These are phyloP conservation scores for Calocybe gangraenosa DNA, from an alignment of 768 basidiomycete genomes.

Conservation along the genomic window DNA sequence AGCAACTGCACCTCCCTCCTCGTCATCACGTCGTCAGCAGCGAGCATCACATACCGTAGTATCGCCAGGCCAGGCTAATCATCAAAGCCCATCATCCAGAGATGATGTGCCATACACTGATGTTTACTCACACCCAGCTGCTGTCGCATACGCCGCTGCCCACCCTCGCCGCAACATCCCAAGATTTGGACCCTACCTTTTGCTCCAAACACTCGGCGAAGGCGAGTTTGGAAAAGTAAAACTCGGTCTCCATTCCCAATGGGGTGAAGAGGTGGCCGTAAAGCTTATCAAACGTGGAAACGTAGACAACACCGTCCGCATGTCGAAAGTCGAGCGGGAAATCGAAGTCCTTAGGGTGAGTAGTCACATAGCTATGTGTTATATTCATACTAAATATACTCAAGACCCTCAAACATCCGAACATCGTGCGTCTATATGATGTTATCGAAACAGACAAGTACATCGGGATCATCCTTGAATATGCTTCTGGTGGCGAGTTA, in stretches of 20 bases:
- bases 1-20: slow-evolving; percentile 37
- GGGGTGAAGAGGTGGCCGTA: slow-evolving; percentile 98
- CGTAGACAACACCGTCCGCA: slow-evolving; percentile 78
- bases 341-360: slow-evolving; percentile 93
- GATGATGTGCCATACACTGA: slow-evolving; percentile 57
- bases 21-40: slow-evolving; percentile 47
- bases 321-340: slow-evolving; percentile 96
- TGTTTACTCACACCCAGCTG: slow-evolving; percentile 82
- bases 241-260: slow-evolving; percentile 88
- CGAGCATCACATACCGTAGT: slow-evolving; percentile 73
- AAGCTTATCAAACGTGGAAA: slow-evolving; percentile 94
- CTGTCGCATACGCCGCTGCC: slow-evolving; percentile 74
- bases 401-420: slow-evolving; percentile 92
- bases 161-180: slow-evolving; percentile 86
- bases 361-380: slow-evolving; percentile 8
- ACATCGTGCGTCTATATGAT: slow-evolving; percentile 97
- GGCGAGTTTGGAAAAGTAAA: slow-evolving; percentile 99
- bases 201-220: slow-evolving; percentile 95
- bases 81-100: slow-evolving; percentile 25
- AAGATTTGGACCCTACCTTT: slow-evolving; percentile 92
- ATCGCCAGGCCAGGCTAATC: slow-evolving; percentile 32
- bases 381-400: slow-evolving; percentile 15
- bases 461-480: slow-evolving; percentile 98
- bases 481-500: slow-evolving; percentile 96
- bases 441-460: slow-evolving; percentile 99